These are phyloP conservation scores for Aspergillus caelatus DNA, from an alignment of 2,329 filamentous ascomycete genomes.

Conservation along the genomic window DNA sequence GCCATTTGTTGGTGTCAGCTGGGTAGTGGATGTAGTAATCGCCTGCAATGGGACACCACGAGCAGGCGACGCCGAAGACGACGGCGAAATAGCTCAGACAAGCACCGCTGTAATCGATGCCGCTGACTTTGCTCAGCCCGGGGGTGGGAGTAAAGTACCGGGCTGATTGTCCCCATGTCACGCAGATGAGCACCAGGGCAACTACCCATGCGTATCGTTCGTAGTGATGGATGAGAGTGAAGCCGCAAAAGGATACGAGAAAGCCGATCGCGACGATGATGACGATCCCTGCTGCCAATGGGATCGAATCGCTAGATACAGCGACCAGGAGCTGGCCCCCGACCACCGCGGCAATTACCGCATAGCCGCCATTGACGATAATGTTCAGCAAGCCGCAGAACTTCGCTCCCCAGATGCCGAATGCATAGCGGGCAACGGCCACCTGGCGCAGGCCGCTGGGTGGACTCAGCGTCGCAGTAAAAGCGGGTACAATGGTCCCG, in stretches of 20 bases:
- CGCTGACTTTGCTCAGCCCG: background rate
- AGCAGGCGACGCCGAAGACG: constrained; percentile 6
- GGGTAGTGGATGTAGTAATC: constrained; percentile 11
- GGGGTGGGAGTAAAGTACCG: constrained; percentile 18
- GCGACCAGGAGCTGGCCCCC: constrained; percentile 27
- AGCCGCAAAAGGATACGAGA: constrained; percentile 2
- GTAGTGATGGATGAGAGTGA: constrained; percentile 19
- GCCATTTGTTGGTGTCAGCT: background rate
- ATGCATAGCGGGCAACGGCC: constrained; percentile 28
- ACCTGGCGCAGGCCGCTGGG: constrained; percentile 31
- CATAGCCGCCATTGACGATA: constrained; percentile 29
- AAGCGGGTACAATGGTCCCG: constrained; percentile 22
- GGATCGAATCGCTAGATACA: constrained; percentile 26
- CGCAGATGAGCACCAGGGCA: constrained; percentile 26
- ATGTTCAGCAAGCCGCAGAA: constrained; percentile 30
- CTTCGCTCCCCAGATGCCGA: constrained; percentile 34
- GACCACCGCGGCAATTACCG: constrained; percentile 25
- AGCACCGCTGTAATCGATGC: constrained; percentile 24
- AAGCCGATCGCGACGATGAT: constrained; percentile 14
- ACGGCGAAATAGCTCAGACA: constrained; percentile 45
- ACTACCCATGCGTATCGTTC: constrained; percentile 32
- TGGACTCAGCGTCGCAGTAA: constrained; percentile 20
- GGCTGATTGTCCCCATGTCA: constrained; percentile 18
- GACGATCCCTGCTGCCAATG: constrained; percentile 28
- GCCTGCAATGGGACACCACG: constrained; percentile 2